A percentile compares a stretch with the other conserved stretches of the same genome.
Conservation (phyloP, 2,329 filamentous ascomycete species). For the Xylaria sp. region DNA sequence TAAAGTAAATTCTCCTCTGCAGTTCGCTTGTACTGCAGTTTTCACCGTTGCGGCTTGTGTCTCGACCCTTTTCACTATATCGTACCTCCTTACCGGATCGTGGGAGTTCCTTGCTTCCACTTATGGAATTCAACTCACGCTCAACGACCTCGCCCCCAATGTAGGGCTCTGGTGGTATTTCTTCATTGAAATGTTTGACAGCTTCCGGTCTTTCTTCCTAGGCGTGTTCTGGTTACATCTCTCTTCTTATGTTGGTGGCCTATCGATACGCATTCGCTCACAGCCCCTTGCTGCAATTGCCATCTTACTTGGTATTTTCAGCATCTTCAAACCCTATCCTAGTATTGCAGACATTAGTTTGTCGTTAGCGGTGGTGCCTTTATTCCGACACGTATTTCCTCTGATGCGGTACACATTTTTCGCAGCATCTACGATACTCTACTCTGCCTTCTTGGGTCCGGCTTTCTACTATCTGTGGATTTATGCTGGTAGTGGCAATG, state of each 20-base stretch:
- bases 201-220: slow-evolving; percentile 95
- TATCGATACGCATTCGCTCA: slow-evolving; percentile 79
- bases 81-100: slow-evolving; percentile 76
- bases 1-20: slow-evolving; percentile 43
- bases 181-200: slow-evolving; percentile 99
- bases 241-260: slow-evolving; percentile 83
- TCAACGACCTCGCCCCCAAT: slow-evolving; percentile 93
- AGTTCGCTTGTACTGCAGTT: slow-evolving; percentile 62
- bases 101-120: slow-evolving; percentile 90
- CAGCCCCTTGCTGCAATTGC: slow-evolving; percentile 88
- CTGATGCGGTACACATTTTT: slow-evolving; percentile 94
- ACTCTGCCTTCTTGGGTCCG: slow-evolving; percentile 86
- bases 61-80: slow-evolving; percentile 71
- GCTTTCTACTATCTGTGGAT: slow-evolving; percentile 98
- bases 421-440: slow-evolving; percentile 80
- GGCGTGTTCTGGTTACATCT: slow-evolving; percentile 98
- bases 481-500: slow-evolving; percentile 95
- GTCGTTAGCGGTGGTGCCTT: slow-evolving; percentile 80
- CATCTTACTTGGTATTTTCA: slow-evolving; percentile 85
- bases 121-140: slow-evolving; percentile 88
- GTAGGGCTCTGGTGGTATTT: slow-evolving; percentile 99
- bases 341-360: slow-evolving; percentile 88
- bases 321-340: slow-evolving; percentile 96
- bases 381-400: slow-evolving; percentile 92
- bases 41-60: slow-evolving; percentile 60